These are phyloP conservation scores for Magnolia sinica DNA, from an alignment of 164 flowering plant species.

Conservation along the genomic window DNA sequence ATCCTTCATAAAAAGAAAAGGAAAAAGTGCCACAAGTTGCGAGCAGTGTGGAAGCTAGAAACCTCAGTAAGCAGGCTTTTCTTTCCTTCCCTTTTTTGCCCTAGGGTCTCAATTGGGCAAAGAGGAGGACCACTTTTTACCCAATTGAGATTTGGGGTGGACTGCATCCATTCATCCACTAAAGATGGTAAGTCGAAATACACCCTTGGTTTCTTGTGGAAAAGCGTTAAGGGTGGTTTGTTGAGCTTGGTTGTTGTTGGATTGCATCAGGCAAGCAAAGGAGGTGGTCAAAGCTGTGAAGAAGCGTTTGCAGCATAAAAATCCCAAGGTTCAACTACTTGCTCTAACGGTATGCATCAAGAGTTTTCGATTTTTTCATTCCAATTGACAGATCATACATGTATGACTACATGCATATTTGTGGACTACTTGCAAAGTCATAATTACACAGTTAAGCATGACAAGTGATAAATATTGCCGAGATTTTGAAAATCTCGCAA, in stretches of 20 bases:
- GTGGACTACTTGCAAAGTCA: neutral
- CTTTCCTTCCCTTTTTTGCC: too few relatives aligned
- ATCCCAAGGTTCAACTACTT: slow-evolving; percentile 75
- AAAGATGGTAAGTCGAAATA: too few relatives aligned
- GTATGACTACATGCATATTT: neutral
- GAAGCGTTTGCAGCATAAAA: slow-evolving; percentile 82
- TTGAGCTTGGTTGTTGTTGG: neutral
- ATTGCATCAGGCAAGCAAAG: slow-evolving; percentile 71
- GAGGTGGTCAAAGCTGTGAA: slow-evolving; percentile 87
- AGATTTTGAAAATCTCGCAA: too few relatives aligned
- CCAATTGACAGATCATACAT: neutral
- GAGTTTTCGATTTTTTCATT: neutral
- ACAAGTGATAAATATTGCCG: too few relatives aligned
- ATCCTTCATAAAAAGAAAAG: too few relatives aligned
- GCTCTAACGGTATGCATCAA: slow-evolving; percentile 70
- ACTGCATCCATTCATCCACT: neutral
- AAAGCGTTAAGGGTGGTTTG: neutral
- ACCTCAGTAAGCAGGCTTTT: too few relatives aligned
- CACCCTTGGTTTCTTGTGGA: neutral
- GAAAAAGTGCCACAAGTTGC: too few relatives aligned
- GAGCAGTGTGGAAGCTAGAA: too few relatives aligned
- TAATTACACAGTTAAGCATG: too few relatives aligned
- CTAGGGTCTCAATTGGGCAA: too few relatives aligned
- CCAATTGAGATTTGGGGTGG: neutral
- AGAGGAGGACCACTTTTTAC: too few relatives aligned